Base-by-base conservation (phyloP, 108 stramenopile genomes). In the Mediolabrus comicus region DNA sequence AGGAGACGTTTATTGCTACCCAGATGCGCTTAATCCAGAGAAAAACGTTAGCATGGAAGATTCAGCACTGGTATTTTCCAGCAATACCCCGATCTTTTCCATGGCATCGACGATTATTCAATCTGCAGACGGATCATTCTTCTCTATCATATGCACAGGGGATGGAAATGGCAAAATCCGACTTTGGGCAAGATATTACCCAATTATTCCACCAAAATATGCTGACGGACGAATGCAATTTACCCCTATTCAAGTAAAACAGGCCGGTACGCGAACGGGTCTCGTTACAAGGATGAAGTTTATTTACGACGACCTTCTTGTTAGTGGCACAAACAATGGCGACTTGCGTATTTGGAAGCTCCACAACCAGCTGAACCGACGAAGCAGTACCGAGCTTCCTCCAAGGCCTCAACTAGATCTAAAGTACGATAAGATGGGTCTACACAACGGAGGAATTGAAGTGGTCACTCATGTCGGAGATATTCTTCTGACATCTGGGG, bases 401-500 rank as follows among this genome's bases (percentile, higher is more conserved):
- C 57, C 43, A 16, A 27, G 59, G 11, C 74, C 74, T 31, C 56
- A 62, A 56, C 27, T 75, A 41, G 46, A 46, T 11, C 53, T 75
- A 0, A 51, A 61, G 19, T 51, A 68, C 27, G 74, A 75, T 34
- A 31, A 68, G 25, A 67, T 66, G 52, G 36, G 53, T 22, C 53
- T 66, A 8, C 71, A 72, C 43, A 59, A 57, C 17, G 76, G 76
- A 14, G 65, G 71, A 16, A 46, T 77, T 19, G 76, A 77, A 36
- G 41, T 72, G 3, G 29, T 72, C 19, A 65, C 32, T 5, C 55
- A 57, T 38, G 31, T 77, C 14, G 76, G 76, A 1, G 71, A 72
- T 52, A 35, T 77, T 13, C 71, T 77, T 25, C 64, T 77, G 7
- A 59, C 76, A 26, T 77, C 76, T 34, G 76, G 76, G 22, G 76